Percentiles rank a stretch among this genome's conserved stretches.
Evolutionary conservation across 257 asterid species (phyloP).

Genomic region (Misopates orontium): DNA sequence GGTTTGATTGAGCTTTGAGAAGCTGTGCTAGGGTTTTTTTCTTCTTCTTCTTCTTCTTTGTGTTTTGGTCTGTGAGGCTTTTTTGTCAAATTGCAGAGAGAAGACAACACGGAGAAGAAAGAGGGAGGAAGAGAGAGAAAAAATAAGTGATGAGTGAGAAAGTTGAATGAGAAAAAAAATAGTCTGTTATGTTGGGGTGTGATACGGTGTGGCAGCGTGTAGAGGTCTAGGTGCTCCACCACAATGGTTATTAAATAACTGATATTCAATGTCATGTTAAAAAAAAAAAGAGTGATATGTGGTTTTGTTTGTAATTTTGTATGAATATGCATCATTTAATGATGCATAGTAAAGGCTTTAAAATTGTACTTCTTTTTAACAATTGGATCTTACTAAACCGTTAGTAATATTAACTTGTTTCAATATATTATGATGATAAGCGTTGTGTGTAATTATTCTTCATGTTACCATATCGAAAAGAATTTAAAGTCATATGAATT

Average conservation of each 20-base stretch:
- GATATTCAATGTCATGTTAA: too few species aligned
- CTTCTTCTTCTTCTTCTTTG: conserved; percentile 1
- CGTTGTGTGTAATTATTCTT: too few species aligned
- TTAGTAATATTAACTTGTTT: too few species aligned
- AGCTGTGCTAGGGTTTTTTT: conserved; percentile 33
- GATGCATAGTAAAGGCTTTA: too few species aligned
- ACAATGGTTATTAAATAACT: too few species aligned
- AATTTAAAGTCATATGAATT: too few species aligned
- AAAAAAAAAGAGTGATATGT: not conserved
- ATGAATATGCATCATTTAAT: not conserved
- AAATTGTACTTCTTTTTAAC: too few species aligned
- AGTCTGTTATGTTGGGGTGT: not conserved
- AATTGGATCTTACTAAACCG: too few species aligned
- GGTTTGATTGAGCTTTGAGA: not conserved
- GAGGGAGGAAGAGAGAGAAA: conserved; percentile 25
- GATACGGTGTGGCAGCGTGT: conserved; percentile 12
- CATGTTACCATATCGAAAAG: too few species aligned
- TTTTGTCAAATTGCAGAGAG: conserved; percentile 33
- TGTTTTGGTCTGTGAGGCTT: conserved; percentile 26
- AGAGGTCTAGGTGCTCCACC: conserved; percentile 15
- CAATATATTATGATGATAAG: too few species aligned
- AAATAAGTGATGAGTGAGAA: conserved; percentile 31
- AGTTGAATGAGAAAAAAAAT: not conserved
- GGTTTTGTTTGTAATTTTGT: not conserved
- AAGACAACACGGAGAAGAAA: conserved; percentile 40